These are phyloP conservation scores for Claviceps lovelessii DNA, from an alignment of 2,329 filamentous ascomycete species.

Conservation along the genomic window DNA sequence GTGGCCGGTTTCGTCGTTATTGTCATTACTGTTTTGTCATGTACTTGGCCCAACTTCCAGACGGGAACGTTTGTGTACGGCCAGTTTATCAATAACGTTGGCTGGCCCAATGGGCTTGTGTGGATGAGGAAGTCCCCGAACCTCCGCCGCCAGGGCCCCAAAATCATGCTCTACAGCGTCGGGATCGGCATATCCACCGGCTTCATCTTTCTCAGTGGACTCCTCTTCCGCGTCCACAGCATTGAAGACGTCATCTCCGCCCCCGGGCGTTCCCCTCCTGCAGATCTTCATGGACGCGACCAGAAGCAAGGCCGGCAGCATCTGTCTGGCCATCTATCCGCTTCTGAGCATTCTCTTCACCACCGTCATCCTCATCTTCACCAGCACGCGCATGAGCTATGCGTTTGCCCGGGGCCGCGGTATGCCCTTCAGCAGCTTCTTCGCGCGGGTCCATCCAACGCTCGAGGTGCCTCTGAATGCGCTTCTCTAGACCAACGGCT, in stretches of 20 bases:
- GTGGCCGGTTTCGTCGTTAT: conserved; percentile 55
- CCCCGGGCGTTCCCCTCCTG: conserved; percentile 42
- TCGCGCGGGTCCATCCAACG: conserved; percentile 27
- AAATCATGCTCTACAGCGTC: conserved; percentile 53
- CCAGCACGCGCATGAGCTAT: conserved; percentile 51
- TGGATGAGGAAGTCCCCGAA: conserved; percentile 50
- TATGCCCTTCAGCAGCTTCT: conserved; percentile 35
- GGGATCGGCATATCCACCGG: conserved; percentile 49
- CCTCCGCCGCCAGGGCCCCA: conserved; percentile 42
- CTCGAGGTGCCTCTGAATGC: conserved; percentile 55
- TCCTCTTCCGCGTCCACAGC: conserved; percentile 50
- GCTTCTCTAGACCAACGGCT: conserved; percentile 42
- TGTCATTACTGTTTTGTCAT: conserved; percentile 53
- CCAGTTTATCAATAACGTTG: conserved; percentile 52
- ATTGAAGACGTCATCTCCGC: conserved; percentile 42
- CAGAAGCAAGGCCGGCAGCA: conserved; percentile 43
- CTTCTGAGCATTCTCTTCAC: conserved; percentile 52
- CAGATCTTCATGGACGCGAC: conserved; percentile 54
- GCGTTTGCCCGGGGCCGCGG: conserved; percentile 53
- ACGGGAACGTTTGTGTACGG: conserved; percentile 51
- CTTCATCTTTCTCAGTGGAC: conserved; percentile 45
- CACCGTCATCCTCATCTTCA: conserved; percentile 50
- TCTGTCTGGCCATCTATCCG: conserved; percentile 52
- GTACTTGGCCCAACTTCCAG: conserved; percentile 50
- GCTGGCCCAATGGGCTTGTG: conserved; percentile 54